Conservation (phyloP, 768 basidiomycete species). For the Collybiopsis confluens region DNA sequence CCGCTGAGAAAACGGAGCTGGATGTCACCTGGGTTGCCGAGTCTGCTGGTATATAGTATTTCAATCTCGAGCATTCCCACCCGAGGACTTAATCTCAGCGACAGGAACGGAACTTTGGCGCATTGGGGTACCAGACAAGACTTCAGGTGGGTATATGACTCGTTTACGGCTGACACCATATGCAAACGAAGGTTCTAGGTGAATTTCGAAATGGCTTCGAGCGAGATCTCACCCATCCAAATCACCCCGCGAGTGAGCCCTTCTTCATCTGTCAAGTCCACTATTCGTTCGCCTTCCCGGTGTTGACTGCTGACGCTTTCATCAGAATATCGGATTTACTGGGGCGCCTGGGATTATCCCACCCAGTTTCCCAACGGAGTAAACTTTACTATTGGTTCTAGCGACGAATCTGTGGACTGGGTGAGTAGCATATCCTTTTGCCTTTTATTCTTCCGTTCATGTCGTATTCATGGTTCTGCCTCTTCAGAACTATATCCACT, state of each 20-base stretch:
- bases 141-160: slow-evolving; percentile 21
- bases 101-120: slow-evolving; percentile 21
- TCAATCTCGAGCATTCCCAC: background rate
- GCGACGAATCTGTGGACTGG: slow-evolving; percentile 17
- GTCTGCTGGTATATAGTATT: slow-evolving; percentile 11
- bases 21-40: slow-evolving; percentile 17
- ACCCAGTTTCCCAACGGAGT: slow-evolving; percentile 23
- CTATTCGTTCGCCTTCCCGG: background rate
- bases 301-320: background rate
- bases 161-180: background rate
- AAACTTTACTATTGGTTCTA: slow-evolving; percentile 23
- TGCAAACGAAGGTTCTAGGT: too few species aligned
- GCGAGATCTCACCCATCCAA: slow-evolving; percentile 16
- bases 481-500: slow-evolving; percentile 22
- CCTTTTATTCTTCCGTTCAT: background rate
- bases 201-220: slow-evolving; percentile 17
- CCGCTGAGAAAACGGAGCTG: slow-evolving; percentile 12
- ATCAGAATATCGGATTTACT: slow-evolving; percentile 14
- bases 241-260: slow-evolving; percentile 16
- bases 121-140: slow-evolving; percentile 20
- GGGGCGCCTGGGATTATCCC: slow-evolving; percentile 26
- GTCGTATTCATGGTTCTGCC: too few species aligned
- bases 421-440: background rate
- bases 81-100: too few species aligned
- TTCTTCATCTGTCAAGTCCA: too few species aligned